These are phyloP conservation scores for Cyberlindnera bimundalis DNA, from an alignment of 805 yeast species.

Conservation along the genomic window DNA sequence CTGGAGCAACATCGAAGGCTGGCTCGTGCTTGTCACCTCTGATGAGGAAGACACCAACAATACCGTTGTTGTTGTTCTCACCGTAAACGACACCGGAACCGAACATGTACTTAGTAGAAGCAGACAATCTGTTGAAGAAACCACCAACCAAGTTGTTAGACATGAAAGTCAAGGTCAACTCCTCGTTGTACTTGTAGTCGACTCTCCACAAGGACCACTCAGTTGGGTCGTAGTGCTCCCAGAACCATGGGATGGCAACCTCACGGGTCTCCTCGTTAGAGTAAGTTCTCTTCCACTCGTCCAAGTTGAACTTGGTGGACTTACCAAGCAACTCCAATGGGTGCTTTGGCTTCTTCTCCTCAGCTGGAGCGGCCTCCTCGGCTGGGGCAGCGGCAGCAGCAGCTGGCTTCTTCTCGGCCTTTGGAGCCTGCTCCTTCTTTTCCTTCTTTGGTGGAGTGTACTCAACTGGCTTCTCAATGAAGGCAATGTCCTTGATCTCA, in stretches of 20 bases:
- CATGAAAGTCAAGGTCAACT: constrained; percentile 95
- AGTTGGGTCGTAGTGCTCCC: constrained; percentile 87
- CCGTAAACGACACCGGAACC: constrained; percentile 95
- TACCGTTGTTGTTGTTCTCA: constrained; percentile 98
- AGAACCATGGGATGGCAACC: constrained; percentile 95
- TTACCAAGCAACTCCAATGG: constrained; percentile 85
- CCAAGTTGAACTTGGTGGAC: constrained; percentile 61
- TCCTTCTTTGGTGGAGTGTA: constrained; percentile 72
- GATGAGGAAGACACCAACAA: constrained; percentile 88
- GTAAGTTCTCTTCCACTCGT: constrained; percentile 95
- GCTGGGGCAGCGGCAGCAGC: constrained; percentile 41
- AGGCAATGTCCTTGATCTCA: constrained; percentile 49
- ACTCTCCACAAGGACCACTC: constrained; percentile 97
- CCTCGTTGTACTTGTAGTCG: constrained; percentile 96
- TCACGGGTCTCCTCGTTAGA: constrained; percentile 97
- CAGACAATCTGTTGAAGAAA: constrained; percentile 92
- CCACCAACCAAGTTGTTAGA: constrained; percentile 98
- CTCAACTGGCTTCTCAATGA: constrained; percentile 65
- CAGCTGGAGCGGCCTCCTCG: constrained; percentile 35
- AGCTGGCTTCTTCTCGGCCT: constrained; percentile 29
- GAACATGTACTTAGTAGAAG: constrained; percentile 89
- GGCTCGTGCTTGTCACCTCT: constrained; percentile 91
- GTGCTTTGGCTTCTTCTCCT: constrained; percentile 76
- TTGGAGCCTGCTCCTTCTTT: constrained; percentile 35
- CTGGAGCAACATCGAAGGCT: constrained; percentile 98